phyloP scores from a whole-genome alignment of 1,284 basidiomycete genomes.

The Sanghuangporus baumii region DNA sequence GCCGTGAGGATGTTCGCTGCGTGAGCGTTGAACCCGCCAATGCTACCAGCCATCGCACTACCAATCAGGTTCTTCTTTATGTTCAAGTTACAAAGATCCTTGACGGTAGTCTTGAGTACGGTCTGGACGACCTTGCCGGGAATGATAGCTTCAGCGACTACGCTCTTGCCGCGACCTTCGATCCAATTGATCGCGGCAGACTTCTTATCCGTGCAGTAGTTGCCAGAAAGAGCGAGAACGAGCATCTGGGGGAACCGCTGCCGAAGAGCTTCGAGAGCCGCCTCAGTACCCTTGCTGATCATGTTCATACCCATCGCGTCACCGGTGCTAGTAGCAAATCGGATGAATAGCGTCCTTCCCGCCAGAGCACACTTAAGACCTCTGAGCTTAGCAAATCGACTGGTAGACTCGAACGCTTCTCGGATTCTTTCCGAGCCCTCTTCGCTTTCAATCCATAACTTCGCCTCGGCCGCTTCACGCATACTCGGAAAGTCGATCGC shows the following conservation, averaged over 20 bases:
- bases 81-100: slow-evolving; percentile 88
- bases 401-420: slow-evolving; percentile 91
- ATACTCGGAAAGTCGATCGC: slow-evolving; percentile 93
- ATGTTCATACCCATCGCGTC: slow-evolving; percentile 99
- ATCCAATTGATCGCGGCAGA: slow-evolving; percentile 99
- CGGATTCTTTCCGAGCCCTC: slow-evolving; percentile 78
- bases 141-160: slow-evolving; percentile 93
- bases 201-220: slow-evolving; percentile 99
- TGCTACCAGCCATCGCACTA: slow-evolving; percentile 94
- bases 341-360: slow-evolving; percentile 90
- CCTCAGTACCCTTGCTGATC: slow-evolving; percentile 95
- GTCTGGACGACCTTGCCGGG: slow-evolving; percentile 84
- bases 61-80: slow-evolving; percentile 98
- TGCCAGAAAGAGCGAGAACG: slow-evolving; percentile 91
- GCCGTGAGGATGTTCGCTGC: slow-evolving; percentile 97
- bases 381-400: slow-evolving; percentile 82
- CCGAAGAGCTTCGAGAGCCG: slow-evolving; percentile 81
- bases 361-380: slow-evolving; percentile 83
- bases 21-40: slow-evolving; percentile 99
- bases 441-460: slow-evolving; percentile 84
- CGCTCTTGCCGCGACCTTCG: slow-evolving; percentile 95
- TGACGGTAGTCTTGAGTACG: slow-evolving; percentile 95
- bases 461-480: slow-evolving; percentile 75
- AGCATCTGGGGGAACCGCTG: slow-evolving; percentile 89
- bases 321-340: slow-evolving; percentile 93